These are phyloP conservation scores for Candida methanosorbosa DNA, from an alignment of 805 yeast genomes.

Conservation along the genomic window DNA sequence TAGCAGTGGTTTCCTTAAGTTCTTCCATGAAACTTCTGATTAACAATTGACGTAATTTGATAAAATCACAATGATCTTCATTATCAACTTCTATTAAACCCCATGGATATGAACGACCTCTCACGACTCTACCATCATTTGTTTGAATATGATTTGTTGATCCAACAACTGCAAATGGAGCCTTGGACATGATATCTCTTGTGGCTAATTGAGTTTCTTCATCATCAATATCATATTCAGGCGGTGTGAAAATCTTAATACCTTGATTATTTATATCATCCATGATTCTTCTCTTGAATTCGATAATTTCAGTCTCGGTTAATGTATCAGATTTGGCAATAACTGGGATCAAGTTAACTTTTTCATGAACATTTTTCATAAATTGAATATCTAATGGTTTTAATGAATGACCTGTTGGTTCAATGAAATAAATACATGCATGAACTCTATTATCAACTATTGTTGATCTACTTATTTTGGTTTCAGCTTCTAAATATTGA, in stretches of 20 bases:
- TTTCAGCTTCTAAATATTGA: conserved; percentile 82
- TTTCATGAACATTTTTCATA: conserved; percentile 80
- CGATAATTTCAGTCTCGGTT: conserved; percentile 73
- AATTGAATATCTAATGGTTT: conserved; percentile 83
- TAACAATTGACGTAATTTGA: conserved; percentile 78
- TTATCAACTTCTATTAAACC: conserved; percentile 94
- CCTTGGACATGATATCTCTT: conserved; percentile 53
- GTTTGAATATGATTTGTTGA: conserved; percentile 66
- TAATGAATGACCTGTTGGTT: conserved; percentile 93
- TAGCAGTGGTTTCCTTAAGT: conserved; percentile 76
- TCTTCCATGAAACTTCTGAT: conserved; percentile 91
- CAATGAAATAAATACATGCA: conserved; percentile 88
- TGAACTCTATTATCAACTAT: conserved; percentile 81
- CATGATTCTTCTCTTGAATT: conserved; percentile 68
- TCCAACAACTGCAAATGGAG: conserved; percentile 94
- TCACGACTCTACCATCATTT: conserved; percentile 67
- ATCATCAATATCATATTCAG: conserved; percentile 64
- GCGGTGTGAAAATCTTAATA: conserved; percentile 72
- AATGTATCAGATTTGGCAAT: conserved; percentile 93
- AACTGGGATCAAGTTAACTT: conserved; percentile 89
- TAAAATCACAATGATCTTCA: conserved; percentile 88
- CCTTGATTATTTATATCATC: conserved; percentile 70
- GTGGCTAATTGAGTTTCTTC: conserved; percentile 69
- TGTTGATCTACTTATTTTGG: conserved; percentile 64
- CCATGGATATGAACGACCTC: conserved; percentile 97